phyloP scores from a whole-genome alignment of 2,329 filamentous ascomycete species.

The Fonsecaea nubica region DNA sequence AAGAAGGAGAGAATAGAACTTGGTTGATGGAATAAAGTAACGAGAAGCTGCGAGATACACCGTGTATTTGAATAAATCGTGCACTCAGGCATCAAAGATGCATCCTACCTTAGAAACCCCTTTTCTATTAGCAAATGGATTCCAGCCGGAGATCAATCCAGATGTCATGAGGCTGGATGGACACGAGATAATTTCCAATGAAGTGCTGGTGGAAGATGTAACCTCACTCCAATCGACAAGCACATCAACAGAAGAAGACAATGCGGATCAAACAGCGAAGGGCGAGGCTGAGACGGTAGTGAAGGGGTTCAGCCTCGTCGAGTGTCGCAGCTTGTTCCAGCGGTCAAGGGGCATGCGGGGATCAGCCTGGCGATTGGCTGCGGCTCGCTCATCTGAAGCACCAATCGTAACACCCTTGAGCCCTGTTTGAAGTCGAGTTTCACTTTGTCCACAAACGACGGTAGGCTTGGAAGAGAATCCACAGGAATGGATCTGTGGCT shows the following conservation, averaged over 20 bases:
- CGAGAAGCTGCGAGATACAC: conserved; percentile 6
- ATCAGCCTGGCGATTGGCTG: conserved; percentile 18
- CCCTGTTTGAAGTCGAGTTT: conserved; percentile 31
- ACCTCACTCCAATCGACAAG: conserved; percentile 26
- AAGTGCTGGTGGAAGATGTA: conserved; percentile 8
- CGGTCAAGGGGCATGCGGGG: conserved; percentile 18
- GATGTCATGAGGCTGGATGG: conserved; percentile 3
- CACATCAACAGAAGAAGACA: conserved; percentile 1
- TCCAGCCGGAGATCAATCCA: neutral
- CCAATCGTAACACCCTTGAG: conserved; percentile 26
- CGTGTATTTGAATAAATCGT: conserved; percentile 27
- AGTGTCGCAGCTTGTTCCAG: conserved; percentile 31
- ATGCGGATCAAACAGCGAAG: conserved; percentile 23
- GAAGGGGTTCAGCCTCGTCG: conserved; percentile 22
- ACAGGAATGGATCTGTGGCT: neutral
- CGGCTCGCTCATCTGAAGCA: conserved; percentile 16
- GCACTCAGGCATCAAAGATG: neutral
- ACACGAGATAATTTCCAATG: neutral
- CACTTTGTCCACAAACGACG: neutral
- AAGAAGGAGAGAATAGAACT: conserved; percentile 12
- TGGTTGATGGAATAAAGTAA: conserved; percentile 7
- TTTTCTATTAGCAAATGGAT: conserved; percentile 20
- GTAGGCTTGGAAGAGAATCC: neutral
- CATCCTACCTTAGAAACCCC: conserved; percentile 6
- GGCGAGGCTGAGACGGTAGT: conserved; percentile 28